Conservation (phyloP, 78 protist genomes). For the Protostelium mycophagum region DNA sequence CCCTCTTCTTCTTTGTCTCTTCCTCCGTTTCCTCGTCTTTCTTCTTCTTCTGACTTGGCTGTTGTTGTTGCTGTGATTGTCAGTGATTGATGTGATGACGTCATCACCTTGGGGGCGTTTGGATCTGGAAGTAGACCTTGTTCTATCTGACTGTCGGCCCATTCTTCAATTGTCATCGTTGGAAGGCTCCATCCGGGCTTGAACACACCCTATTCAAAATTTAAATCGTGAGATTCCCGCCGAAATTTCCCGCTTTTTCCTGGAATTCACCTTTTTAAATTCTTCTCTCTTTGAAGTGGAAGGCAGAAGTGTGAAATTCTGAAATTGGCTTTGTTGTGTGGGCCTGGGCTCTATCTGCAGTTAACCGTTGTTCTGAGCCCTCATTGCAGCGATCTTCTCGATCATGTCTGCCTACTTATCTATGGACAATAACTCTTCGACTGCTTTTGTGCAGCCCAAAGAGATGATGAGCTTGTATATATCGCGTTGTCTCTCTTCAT, state of each 20-base stretch:
- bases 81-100: constrained; percentile 5
- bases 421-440: neutral
- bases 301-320: neutral
- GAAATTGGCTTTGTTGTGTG: neutral
- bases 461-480: neutral
- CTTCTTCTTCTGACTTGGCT: constrained; percentile 21
- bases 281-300: neutral
- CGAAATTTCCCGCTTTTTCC: no score
- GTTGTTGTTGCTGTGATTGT: constrained; percentile 16
- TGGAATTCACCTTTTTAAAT: no score
- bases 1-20: constrained; percentile 28
- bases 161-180: constrained; percentile 41
- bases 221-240: no score
- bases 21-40: constrained; percentile 38
- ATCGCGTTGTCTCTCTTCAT: neutral
- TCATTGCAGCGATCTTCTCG: neutral
- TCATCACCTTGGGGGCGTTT: constrained; percentile 18
- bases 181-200: constrained; percentile 51
- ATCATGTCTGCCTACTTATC: neutral
- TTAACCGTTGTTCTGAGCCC: neutral
- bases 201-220: constrained; percentile 37
- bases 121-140: constrained; percentile 37
- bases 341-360: neutral
- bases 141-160: constrained; percentile 32
- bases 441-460: neutral